These are phyloP conservation scores for Volvox reticuliferus DNA, from an alignment of 139 green algal genomes.

Conservation along the genomic window DNA sequence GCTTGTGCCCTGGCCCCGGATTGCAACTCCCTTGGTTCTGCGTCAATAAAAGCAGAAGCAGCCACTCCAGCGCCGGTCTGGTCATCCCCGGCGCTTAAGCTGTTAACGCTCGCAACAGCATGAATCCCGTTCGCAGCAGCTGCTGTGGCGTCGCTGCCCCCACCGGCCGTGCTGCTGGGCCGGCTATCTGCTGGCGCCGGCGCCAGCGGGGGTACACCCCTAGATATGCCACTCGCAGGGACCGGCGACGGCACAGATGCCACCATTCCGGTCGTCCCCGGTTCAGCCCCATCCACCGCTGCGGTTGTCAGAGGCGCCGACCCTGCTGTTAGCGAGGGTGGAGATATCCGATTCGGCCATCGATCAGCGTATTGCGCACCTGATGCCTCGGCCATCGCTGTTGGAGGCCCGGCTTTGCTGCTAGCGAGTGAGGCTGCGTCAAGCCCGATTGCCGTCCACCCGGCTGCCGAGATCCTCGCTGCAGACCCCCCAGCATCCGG, in stretches of 20 bases:
- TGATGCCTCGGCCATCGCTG: too few relatives aligned
- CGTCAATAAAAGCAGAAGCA: neutral
- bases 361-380: too few relatives aligned
- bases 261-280: neutral
- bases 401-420: neutral
- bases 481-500: neutral
- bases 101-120: neutral
- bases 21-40: constrained; percentile 1
- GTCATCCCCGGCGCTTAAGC: neutral
- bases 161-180: neutral
- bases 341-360: too few relatives aligned
- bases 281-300: neutral
- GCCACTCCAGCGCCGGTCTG: neutral
- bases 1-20: neutral
- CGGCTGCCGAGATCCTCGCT: neutral
- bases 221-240: neutral
- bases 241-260: too few relatives aligned
- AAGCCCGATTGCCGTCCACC: neutral
- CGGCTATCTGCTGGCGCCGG: neutral
- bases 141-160: neutral
- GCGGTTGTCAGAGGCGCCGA: neutral
- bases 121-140: neutral
- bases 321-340: too few relatives aligned
- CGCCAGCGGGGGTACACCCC: neutral
- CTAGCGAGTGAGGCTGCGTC: neutral